phyloP scores from a whole-genome alignment of 179 eudicot genomes.

The Camellia oleifera region DNA sequence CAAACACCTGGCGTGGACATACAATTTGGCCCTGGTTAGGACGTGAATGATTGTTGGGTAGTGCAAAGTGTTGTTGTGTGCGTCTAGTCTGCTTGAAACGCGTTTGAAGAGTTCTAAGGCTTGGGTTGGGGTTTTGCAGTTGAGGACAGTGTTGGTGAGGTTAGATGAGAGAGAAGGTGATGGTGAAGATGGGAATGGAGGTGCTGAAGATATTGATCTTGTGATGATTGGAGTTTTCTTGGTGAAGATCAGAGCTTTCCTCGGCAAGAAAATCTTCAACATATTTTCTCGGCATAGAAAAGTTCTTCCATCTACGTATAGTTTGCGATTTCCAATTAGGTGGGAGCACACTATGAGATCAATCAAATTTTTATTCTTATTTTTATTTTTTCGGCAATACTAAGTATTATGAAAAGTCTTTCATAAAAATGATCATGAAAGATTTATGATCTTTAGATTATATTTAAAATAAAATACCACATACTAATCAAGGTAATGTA shows the following conservation, averaged over 20 bases:
- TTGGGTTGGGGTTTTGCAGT: constrained; percentile 44
- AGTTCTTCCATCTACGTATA: no score
- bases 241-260: constrained; percentile 13
- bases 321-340: no score
- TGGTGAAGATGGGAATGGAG: constrained; percentile 19
- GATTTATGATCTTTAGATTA: no score
- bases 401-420: no score
- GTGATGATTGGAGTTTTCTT: constrained; percentile 15
- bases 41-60: constrained; percentile 53
- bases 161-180: constrained; percentile 30
- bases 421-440: no score
- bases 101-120: constrained; percentile 53
- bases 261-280: constrained; percentile 41
- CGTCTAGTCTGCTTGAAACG: constrained; percentile 34
- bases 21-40: constrained; percentile 47
- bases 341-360: no score
- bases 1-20: constrained; percentile 70
- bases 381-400: no score
- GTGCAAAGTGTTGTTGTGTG: constrained; percentile 36
- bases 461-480: no score
- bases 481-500: no score
- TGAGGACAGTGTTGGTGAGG: constrained; percentile 42
- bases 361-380: no score
- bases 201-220: constrained; percentile 10
- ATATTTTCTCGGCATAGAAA: constrained; percentile 21